These are phyloP conservation scores for Neoboletus subvelutipes DNA, from an alignment of 768 basidiomycete species.

Conservation along the genomic window DNA sequence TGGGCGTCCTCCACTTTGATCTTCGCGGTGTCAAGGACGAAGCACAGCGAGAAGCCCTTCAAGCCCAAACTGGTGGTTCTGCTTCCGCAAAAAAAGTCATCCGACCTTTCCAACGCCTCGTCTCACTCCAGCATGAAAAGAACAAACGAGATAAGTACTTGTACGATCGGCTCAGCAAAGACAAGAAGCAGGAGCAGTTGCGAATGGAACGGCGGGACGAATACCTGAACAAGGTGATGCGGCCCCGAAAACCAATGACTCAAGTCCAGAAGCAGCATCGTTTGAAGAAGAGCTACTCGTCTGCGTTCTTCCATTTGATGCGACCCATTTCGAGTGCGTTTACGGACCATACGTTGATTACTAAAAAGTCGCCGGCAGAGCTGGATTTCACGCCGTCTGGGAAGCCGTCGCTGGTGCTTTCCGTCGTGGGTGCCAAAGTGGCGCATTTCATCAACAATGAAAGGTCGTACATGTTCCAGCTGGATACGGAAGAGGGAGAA, in stretches of 20 bases:
- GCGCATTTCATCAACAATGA: constrained; percentile 75
- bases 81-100: constrained; percentile 52
- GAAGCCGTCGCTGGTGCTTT: constrained; percentile 75
- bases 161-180: constrained; percentile 67
- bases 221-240: constrained; percentile 72
- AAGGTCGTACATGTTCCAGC: constrained; percentile 77
- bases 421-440: constrained; percentile 69
- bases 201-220: constrained; percentile 74
- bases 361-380: constrained; percentile 66
- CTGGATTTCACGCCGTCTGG: constrained; percentile 71
- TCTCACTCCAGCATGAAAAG: constrained; percentile 75
- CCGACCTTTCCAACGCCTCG: constrained; percentile 66
- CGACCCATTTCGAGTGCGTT: constrained; percentile 88
- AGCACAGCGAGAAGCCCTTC: constrained; percentile 59
- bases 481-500: constrained; percentile 86
- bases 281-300: constrained; percentile 86
- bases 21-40: constrained; percentile 74
- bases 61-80: constrained; percentile 41
- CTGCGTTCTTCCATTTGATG: constrained; percentile 82
- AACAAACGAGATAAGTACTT: constrained; percentile 71
- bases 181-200: constrained; percentile 73
- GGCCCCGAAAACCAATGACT: constrained; percentile 48
- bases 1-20: constrained; percentile 61
- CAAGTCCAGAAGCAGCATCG: constrained; percentile 70
- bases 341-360: constrained; percentile 51